phyloP scores from a whole-genome alignment of 208 protist genomes.

The Strigomonas culicis region DNA sequence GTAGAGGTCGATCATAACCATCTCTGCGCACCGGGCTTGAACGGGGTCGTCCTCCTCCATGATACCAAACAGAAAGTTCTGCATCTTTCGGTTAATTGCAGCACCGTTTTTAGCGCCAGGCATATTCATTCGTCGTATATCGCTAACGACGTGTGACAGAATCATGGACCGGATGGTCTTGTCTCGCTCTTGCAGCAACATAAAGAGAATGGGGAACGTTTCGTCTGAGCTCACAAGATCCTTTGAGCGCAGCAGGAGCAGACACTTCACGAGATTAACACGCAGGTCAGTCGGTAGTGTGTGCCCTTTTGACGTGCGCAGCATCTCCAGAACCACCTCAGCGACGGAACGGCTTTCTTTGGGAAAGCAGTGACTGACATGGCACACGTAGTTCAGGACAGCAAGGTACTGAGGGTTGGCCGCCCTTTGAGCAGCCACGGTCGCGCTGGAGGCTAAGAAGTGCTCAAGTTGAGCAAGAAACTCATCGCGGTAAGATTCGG shows the following conservation, averaged over 20 bases:
- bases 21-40: constrained; percentile 93
- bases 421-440: constrained; percentile 81
- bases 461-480: constrained; percentile 94
- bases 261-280: constrained; percentile 81
- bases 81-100: constrained; percentile 90
- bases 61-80: constrained; percentile 95
- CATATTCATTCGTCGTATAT: constrained; percentile 94
- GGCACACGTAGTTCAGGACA: constrained; percentile 78
- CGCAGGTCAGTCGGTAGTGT: constrained; percentile 82
- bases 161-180: constrained; percentile 90
- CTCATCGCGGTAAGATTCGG: constrained; percentile 94
- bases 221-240: constrained; percentile 80
- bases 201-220: constrained; percentile 95
- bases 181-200: constrained; percentile 94
- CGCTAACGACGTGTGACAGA: constrained; percentile 92
- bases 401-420: constrained; percentile 87
- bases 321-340: constrained; percentile 87
- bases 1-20: constrained; percentile 98
- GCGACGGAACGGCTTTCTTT: constrained; percentile 68
- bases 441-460: constrained; percentile 88
- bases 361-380: constrained; percentile 91
- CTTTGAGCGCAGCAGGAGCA: constrained; percentile 94
- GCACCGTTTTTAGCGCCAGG: constrained; percentile 82
- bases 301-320: constrained; percentile 69
- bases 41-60: constrained; percentile 91